These are phyloP conservation scores for Escallonia herrerae DNA, from an alignment of 129 eudicot genomes.

Conservation along the genomic window DNA sequence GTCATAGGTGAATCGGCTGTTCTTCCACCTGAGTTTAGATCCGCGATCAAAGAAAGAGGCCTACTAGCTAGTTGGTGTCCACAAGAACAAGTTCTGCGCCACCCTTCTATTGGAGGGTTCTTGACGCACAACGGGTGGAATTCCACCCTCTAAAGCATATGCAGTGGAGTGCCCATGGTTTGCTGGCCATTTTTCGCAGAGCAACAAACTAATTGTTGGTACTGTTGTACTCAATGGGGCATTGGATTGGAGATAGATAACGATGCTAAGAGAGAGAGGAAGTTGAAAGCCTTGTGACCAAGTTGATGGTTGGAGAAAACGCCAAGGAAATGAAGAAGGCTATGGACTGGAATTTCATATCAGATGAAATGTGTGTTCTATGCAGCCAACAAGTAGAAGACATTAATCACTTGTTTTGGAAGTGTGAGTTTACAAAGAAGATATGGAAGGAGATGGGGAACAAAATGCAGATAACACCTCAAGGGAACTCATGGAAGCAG, in stretches of 20 bases:
- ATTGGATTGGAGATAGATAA: constrained; percentile 30
- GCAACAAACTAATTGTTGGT: constrained; percentile 40
- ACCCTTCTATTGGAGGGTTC: constrained; percentile 33
- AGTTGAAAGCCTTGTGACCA: constrained; percentile 26
- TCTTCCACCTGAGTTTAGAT: constrained; percentile 26
- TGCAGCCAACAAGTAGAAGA: no score
- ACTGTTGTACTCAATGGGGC: constrained; percentile 25
- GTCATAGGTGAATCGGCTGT: constrained; percentile 15
- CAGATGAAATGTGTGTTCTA: no score
- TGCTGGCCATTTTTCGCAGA: constrained; percentile 53
- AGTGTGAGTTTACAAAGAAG: no score
- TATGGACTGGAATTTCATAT: no score
- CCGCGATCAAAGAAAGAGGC: constrained; percentile 19
- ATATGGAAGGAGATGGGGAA: no score
- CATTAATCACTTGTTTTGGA: no score
- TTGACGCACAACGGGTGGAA: constrained; percentile 47
- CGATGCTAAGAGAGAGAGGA: constrained; percentile 31
- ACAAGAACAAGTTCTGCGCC: constrained; percentile 29
- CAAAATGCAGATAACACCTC: no score
- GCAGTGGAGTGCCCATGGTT: constrained; percentile 28
- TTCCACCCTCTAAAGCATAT: constrained; percentile 27
- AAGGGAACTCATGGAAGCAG: no score
- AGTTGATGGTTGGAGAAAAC: constrained; percentile 24
- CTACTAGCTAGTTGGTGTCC: constrained; percentile 30
- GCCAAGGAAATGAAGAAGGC: constrained; percentile 20